Evolutionary conservation across 192 early-diverging fungal species (phyloP), one percentile per base, ranked within the genome.

Genomic region (Podila epicladia): DNA sequence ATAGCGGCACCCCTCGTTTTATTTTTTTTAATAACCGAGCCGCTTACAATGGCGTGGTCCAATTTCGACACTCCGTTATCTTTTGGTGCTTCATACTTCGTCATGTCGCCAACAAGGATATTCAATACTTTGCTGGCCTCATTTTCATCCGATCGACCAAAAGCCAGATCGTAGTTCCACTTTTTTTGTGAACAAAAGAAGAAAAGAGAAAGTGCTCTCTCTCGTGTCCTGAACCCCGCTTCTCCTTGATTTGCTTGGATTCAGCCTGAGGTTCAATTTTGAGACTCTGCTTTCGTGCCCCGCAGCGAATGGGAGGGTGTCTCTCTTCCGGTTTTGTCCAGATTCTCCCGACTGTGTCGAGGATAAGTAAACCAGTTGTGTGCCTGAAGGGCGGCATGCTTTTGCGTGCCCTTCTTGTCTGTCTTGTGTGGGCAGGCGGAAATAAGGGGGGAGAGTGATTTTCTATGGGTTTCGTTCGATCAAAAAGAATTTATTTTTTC

Each of bases 51-150:
- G 20, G 9, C 22, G 1, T 24, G n/a, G 22, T 11, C 35, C 22
- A 26, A 9, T 55, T 55, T 55, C 53, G n/a, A 55, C 53, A 55
- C 53, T 55, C 53, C 53, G 53, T 55, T 55, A 55, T 55, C 53
- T 55, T 26, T n/a, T 55, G 5, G 53, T 55, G 9, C 17, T 22
- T 55, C 8, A 2, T 55, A 9, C 53, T 55, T 22, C 50, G 5
- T 22, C 24, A 26, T 55, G 53, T 55, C 53, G 20, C 53, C 9
- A n/a, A 55, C 53, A 26, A 24, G 5, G 17, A 4, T 55, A 55
- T 55, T 55, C 53, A 24, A 12, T 55, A 17, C 24, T 37, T 37
- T 37, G 9, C 13, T 51, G 5, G 1, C 17, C 8, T 13, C 17
- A 55, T 9, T 55, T 55, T 55, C 24, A 24, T 26, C n/a, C 53